phyloP scores from a whole-genome alignment of 2,329 filamentous ascomycete species.

The Ampelomyces quisqualis region DNA sequence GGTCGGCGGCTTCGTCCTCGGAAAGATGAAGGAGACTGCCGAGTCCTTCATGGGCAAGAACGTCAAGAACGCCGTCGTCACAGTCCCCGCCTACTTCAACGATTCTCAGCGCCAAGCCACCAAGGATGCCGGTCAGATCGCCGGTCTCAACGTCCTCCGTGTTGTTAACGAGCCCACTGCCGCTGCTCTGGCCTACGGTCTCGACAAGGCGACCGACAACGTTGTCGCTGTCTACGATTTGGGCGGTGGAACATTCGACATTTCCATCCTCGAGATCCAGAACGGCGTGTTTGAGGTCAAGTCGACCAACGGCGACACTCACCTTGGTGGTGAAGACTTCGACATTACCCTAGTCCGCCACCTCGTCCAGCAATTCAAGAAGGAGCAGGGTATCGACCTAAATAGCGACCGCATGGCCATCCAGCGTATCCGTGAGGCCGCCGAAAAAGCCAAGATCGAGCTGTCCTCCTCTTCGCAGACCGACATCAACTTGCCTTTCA shows the following conservation, averaged over 20 bases:
- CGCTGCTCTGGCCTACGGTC: slow-evolving; percentile 90
- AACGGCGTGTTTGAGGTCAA: slow-evolving; percentile 98
- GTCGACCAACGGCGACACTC: slow-evolving; percentile 98
- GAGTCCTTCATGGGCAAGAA: slow-evolving; percentile 88
- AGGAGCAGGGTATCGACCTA: slow-evolving; percentile 87
- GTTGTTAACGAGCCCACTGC: slow-evolving; percentile 98
- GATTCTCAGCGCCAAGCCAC: slow-evolving; percentile 96
- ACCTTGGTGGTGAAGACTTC: slow-evolving; percentile 97
- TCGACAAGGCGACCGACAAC: slow-evolving; percentile 90
- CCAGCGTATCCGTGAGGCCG: slow-evolving; percentile 96
- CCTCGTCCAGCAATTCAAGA: slow-evolving; percentile 95
- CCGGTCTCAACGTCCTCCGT: slow-evolving; percentile 93
- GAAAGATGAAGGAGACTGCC: slow-evolving; percentile 99
- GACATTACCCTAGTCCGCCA: slow-evolving; percentile 93
- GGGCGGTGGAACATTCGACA: slow-evolving; percentile 98
- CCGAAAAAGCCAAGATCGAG: slow-evolving; percentile 99
- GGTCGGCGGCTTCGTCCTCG: slow-evolving; percentile 91
- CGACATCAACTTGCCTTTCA: slow-evolving; percentile 98
- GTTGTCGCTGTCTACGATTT: slow-evolving; percentile 96
- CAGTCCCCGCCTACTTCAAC: slow-evolving; percentile 98
- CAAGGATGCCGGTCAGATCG: slow-evolving; percentile 96
- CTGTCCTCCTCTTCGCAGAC: slow-evolving; percentile 92
- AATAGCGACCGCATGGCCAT: slow-evolving; percentile 95
- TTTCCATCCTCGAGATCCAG: slow-evolving; percentile 95
- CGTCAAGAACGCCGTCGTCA: slow-evolving; percentile 94